Evolutionary conservation across 2,329 filamentous ascomycete species (phyloP).

Genomic region (Eurotiales sp.): DNA sequence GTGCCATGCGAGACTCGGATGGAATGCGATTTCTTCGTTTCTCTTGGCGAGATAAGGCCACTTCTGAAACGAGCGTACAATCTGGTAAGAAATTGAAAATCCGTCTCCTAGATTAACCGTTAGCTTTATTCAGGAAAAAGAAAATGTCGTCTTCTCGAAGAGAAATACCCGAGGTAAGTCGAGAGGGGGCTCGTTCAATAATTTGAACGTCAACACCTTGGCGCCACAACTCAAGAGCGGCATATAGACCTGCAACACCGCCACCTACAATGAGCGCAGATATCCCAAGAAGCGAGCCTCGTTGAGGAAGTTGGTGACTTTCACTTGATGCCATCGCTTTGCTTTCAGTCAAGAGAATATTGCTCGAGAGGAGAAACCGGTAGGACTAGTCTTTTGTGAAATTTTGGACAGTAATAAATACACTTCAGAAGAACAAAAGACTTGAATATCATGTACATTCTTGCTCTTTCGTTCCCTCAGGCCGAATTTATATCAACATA

Average conservation of each 20-base stretch:
- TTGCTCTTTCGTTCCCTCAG: not conserved
- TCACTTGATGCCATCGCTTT: not conserved
- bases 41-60: constrained; percentile 12
- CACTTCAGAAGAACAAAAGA: not conserved
- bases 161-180: constrained; percentile 6
- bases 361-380: not conserved
- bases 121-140: not conserved
- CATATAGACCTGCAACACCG: constrained; percentile 5
- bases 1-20: constrained; percentile 8
- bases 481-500: not conserved
- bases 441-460: not conserved
- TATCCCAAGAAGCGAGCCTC: not conserved
- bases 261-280: constrained; percentile 10
- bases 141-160: not conserved
- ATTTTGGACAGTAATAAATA: not conserved
- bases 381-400: not conserved
- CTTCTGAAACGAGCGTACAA: constrained; percentile 9
- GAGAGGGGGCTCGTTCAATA: constrained; percentile 7
- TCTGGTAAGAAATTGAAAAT: constrained; percentile 7
- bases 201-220: constrained; percentile 11
- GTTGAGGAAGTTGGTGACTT: not conserved
- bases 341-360: not conserved
- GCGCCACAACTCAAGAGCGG: constrained; percentile 11
- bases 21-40: constrained; percentile 10
- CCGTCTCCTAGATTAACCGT: not conserved